phyloP scores from a whole-genome alignment of 805 yeast genomes.

The Yarrowia sp. region DNA sequence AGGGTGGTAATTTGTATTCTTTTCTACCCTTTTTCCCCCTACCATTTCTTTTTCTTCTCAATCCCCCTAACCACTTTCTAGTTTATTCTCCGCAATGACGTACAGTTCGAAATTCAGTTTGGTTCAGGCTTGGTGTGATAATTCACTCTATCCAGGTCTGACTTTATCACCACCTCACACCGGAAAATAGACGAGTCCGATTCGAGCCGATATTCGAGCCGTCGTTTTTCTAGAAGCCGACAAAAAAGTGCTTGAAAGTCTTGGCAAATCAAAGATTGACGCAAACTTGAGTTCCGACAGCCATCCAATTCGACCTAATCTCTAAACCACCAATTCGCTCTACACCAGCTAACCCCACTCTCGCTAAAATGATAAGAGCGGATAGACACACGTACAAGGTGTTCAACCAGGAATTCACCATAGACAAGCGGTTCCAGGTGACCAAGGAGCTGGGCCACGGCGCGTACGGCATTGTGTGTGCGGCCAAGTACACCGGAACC shows the following conservation, averaged over 20 bases:
- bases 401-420: slow-evolving; percentile 89
- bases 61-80: neutral
- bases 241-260: too few species aligned
- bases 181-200: slow-evolving; percentile 5
- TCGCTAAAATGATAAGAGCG: slow-evolving; percentile 40
- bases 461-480: slow-evolving; percentile 96
- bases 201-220: too few species aligned
- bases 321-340: neutral
- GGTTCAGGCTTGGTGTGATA: slow-evolving; percentile 20
- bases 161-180: slow-evolving; percentile 16
- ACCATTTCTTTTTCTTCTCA: too few species aligned
- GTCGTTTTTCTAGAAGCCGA: too few species aligned
- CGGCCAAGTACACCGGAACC: slow-evolving; percentile 80
- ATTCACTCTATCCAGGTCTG: slow-evolving; percentile 33
- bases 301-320: too few species aligned
- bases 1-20: too few species aligned
- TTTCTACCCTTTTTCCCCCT: too few species aligned
- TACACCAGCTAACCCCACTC: neutral
- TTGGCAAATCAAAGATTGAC: too few species aligned
- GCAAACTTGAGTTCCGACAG: too few species aligned
- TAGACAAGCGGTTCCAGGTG: slow-evolving; percentile 85
- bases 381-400: slow-evolving; percentile 61
- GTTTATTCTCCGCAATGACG: slow-evolving; percentile 15
- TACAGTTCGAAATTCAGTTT: slow-evolving; percentile 9
- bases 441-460: slow-evolving; percentile 97